Evolutionary conservation across 495 filamentous ascomycete genomes (phyloP).

Genomic region (Penicilliopsis zonata): DNA sequence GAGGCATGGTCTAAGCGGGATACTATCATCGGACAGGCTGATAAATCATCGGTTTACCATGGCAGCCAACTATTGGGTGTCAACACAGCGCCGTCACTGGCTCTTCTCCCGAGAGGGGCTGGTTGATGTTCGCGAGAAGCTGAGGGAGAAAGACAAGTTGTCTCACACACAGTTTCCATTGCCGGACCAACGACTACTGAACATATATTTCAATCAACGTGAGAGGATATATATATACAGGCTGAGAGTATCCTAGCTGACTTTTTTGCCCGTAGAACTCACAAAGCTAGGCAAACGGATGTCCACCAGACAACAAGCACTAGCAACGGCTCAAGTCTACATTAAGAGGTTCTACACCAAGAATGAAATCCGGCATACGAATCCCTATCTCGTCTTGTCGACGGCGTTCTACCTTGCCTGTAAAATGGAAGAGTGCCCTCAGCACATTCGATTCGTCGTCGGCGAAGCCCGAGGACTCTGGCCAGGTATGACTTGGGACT

Average conservation of each 20-base stretch:
- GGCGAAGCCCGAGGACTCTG: slow-evolving; percentile 77
- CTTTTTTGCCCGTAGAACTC: slow-evolving; percentile 61
- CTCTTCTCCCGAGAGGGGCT: slow-evolving; percentile 74
- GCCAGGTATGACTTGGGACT: slow-evolving; percentile 73
- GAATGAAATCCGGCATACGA: slow-evolving; percentile 84
- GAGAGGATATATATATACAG: too few species aligned
- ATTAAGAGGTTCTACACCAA: slow-evolving; percentile 86
- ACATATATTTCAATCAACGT: slow-evolving; percentile 90
- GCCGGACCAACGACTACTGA: slow-evolving; percentile 69
- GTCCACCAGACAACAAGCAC: slow-evolving; percentile 71
- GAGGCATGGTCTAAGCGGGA: too few species aligned
- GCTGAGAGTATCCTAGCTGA: too few species aligned
- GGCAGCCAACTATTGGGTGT: slow-evolving; percentile 97
- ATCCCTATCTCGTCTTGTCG: slow-evolving; percentile 81
- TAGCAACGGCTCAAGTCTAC: slow-evolving; percentile 93
- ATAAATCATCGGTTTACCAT: slow-evolving; percentile 39
- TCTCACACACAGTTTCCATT: slow-evolving; percentile 68
- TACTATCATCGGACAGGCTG: too few species aligned
- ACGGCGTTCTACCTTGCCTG: slow-evolving; percentile 92
- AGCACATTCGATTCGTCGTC: slow-evolving; percentile 84
- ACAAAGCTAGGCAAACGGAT: slow-evolving; percentile 69
- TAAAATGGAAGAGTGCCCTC: slow-evolving; percentile 97
- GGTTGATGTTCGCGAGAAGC: slow-evolving; percentile 53
- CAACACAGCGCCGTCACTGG: slow-evolving; percentile 83
- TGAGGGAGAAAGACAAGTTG: slow-evolving; percentile 60